A percentile compares a stretch with the other conserved stretches of the same genome.
These are phyloP conservation scores for Urtica urens DNA, from an alignment of 306 rosid genomes.

Conservation along the genomic window DNA sequence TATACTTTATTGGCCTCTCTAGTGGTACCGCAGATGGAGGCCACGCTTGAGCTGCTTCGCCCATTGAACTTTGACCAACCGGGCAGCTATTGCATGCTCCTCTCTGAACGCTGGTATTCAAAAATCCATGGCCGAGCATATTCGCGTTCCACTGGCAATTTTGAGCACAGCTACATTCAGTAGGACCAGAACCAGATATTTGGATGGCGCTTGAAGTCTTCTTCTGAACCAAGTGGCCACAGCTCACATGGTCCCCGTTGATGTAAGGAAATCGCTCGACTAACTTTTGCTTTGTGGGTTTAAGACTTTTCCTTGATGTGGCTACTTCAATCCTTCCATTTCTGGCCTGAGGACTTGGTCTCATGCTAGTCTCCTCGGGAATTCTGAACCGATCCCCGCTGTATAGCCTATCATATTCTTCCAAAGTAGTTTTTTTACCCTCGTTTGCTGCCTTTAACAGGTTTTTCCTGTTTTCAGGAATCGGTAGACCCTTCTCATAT, in stretches of 20 bases:
- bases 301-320: constrained; percentile 32
- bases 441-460: constrained; percentile 26
- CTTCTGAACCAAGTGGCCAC: constrained; percentile 34
- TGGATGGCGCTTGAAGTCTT: constrained; percentile 43
- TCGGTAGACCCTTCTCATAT: constrained; percentile 68
- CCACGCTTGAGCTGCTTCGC: constrained; percentile 58
- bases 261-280: constrained; percentile 37
- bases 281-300: constrained; percentile 37
- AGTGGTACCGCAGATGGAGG: constrained; percentile 36
- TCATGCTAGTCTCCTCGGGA: constrained; percentile 28
- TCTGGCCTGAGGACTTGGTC: constrained; percentile 35
- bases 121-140: constrained; percentile 34
- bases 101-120: constrained; percentile 34
- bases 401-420: constrained; percentile 20
- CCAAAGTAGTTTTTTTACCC: constrained; percentile 34
- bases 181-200: constrained; percentile 38
- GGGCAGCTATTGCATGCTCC: constrained; percentile 49
- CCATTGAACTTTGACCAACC: constrained; percentile 36
- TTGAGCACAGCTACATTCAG: constrained; percentile 36
- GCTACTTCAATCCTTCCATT: constrained; percentile 27
- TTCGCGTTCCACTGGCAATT: constrained; percentile 39
- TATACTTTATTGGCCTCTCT: constrained; percentile 33
- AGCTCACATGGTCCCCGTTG: constrained; percentile 23
- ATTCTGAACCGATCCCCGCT: constrained; percentile 31
- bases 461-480: constrained; percentile 31